phyloP scores from a whole-genome alignment of 176 grass and related monocot species.

The Poa annua region DNA sequence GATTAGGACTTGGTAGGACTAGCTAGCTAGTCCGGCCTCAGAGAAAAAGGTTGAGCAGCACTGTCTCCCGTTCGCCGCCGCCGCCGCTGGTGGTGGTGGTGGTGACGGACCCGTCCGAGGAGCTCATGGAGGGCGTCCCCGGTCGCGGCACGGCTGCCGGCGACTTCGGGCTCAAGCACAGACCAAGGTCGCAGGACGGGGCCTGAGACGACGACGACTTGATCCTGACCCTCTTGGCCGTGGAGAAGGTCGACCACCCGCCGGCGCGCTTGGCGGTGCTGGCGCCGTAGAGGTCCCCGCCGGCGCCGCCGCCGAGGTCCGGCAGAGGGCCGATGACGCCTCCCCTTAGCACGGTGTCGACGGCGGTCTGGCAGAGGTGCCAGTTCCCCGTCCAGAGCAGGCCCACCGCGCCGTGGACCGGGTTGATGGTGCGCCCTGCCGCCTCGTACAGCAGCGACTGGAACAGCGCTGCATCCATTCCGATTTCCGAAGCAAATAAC shows the following conservation, averaged over 20 bases:
- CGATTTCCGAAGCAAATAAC: no score
- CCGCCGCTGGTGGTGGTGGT: conserved; percentile 42
- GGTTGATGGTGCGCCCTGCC: conserved; percentile 89
- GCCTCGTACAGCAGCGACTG: conserved; percentile 94
- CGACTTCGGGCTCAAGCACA: conserved; percentile 53
- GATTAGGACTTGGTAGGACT: background rate
- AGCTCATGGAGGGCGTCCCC: conserved; percentile 74
- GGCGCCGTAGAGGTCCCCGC: conserved; percentile 21
- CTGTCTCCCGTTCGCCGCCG: conserved; percentile 43
- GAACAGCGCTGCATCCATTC: conserved; percentile 67
- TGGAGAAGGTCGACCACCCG: conserved; percentile 64
- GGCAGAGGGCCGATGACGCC: conserved; percentile 57
- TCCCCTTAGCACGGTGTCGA: conserved; percentile 82
- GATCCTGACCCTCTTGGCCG: conserved; percentile 46
- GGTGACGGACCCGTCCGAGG: conserved; percentile 72
- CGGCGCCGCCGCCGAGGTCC: conserved; percentile 40
- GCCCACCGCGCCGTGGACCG: conserved; percentile 85
- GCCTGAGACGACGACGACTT: background rate
- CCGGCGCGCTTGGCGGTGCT: conserved; percentile 3
- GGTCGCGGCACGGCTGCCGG: conserved; percentile 36
- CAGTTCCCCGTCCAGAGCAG: conserved; percentile 76
- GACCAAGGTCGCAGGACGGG: conserved; percentile 45
- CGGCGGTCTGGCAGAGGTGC: conserved; percentile 86
- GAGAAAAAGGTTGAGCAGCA: conserved; percentile 78
- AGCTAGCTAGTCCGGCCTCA: conserved; percentile 32